These are phyloP conservation scores for Pythium aristosporum DNA, from an alignment of 352 stramenopile species.

Conservation along the genomic window DNA sequence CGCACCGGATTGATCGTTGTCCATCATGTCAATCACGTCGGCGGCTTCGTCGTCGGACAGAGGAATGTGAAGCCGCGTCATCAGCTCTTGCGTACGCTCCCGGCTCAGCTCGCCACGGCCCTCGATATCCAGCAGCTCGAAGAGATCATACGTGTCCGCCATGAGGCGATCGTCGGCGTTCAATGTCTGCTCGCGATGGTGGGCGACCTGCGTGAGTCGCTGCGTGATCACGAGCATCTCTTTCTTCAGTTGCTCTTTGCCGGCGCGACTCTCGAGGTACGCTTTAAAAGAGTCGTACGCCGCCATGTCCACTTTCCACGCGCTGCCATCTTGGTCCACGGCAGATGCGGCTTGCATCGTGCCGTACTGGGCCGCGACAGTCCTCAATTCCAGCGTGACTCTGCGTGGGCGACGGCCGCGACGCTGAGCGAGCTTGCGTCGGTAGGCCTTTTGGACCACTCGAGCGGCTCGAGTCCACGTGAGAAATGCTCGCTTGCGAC, in stretches of 20 bases:
- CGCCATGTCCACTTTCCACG: conserved; percentile 52
- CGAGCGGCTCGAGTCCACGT: conserved; percentile 49
- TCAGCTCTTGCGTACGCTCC: conserved; percentile 46
- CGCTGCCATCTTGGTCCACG: background rate
- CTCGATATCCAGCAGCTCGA: conserved; percentile 64
- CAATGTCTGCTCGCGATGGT: conserved; percentile 38
- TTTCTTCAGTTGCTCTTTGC: conserved; percentile 48
- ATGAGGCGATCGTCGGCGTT: conserved; percentile 40
- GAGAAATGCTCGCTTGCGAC: conserved; percentile 44
- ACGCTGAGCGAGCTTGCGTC: conserved; percentile 37
- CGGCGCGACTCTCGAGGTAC: conserved; percentile 47
- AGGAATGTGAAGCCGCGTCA: conserved; percentile 56
- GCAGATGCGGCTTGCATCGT: conserved; percentile 9
- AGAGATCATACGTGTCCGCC: conserved; percentile 62
- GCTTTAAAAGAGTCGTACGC: conserved; percentile 58
- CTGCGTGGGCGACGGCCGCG: conserved; percentile 39
- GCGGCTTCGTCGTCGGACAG: conserved; percentile 47
- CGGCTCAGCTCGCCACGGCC: conserved; percentile 49
- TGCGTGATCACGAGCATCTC: conserved; percentile 47
- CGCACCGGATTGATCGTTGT: conserved; percentile 59
- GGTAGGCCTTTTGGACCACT: conserved; percentile 61
- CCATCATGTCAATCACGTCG: conserved; percentile 83
- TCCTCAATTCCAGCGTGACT: conserved; percentile 49
- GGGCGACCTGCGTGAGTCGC: conserved; percentile 38
- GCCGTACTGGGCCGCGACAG: conserved; percentile 43